Percentiles rank a stretch among this genome's conserved stretches.
Conservation (phyloP, 768 basidiomycete genomes). For the Lentinula edodes region DNA sequence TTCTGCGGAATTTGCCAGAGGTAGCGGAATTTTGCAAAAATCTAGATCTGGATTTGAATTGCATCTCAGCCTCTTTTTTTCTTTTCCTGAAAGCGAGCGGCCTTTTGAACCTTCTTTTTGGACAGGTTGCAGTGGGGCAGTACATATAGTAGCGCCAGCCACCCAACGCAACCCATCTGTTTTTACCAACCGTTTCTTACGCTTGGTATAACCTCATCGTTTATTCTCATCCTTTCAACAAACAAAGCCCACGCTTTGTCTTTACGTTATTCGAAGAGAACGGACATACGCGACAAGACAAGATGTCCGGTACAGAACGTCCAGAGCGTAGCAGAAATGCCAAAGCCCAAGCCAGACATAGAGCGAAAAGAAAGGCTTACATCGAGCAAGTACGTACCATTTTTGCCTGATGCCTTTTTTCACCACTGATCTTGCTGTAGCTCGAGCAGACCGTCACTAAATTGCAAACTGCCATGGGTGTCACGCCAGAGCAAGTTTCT, state of each 20-base stretch:
- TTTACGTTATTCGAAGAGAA: slow-evolving; percentile 1
- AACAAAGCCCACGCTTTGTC: not conserved
- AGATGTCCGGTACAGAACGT: slow-evolving; percentile 36
- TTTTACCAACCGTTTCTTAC: not conserved
- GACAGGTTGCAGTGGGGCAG: not conserved
- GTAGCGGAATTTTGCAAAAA: not conserved
- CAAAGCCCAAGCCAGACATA: slow-evolving; percentile 84
- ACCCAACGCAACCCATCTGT: not conserved
- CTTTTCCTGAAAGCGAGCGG: not conserved
- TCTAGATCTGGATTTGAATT: not conserved
- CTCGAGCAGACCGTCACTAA: slow-evolving; percentile 84
- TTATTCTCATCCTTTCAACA: not conserved
- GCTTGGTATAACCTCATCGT: not conserved
- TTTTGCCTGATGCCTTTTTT: slow-evolving; percentile 9
- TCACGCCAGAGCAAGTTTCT: slow-evolving; percentile 69
- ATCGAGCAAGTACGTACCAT: slow-evolving; percentile 65
- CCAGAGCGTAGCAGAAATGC: slow-evolving; percentile 86
- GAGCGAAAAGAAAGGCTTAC: slow-evolving; percentile 90
- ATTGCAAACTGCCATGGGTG: slow-evolving; percentile 68
- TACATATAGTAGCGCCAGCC: not conserved
- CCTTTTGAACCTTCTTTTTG: not conserved
- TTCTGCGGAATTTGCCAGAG: not conserved
- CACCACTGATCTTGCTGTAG: slow-evolving; percentile 29
- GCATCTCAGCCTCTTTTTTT: not conserved
- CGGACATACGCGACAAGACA: not conserved